phyloP scores from a whole-genome alignment of 2,329 filamentous ascomycete genomes.

The Plenodomus lindquistii region DNA sequence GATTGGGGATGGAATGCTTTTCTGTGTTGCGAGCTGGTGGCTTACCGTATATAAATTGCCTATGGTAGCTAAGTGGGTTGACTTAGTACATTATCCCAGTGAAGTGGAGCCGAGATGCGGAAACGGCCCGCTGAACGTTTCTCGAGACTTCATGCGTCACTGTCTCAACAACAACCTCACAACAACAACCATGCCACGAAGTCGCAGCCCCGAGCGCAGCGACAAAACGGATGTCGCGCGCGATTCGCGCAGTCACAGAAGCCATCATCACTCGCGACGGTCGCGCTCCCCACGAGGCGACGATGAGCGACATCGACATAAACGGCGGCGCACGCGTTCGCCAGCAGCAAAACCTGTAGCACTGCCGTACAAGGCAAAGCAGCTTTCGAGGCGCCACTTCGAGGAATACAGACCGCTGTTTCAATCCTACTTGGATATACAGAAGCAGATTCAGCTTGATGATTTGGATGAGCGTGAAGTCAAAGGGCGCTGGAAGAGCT shows the following conservation, averaged over 20 bases:
- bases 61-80: no score
- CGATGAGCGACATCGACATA: slow-evolving; percentile 25
- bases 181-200: slow-evolving; percentile 9
- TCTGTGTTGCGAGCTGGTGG: no score
- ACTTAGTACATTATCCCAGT: no score
- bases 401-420: slow-evolving; percentile 70
- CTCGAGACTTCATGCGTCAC: slow-evolving; percentile 6
- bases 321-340: slow-evolving; percentile 38
- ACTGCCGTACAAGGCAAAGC: slow-evolving; percentile 68
- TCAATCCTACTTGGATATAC: slow-evolving; percentile 82
- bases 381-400: slow-evolving; percentile 72
- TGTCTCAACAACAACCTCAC: not conserved
- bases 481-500: slow-evolving; percentile 90
- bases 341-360: slow-evolving; percentile 28
- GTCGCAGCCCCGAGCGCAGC: slow-evolving; percentile 12
- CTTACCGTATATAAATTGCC: no score
- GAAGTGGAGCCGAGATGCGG: not conserved
- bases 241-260: not conserved
- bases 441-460: slow-evolving; percentile 74
- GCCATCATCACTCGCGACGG: slow-evolving; percentile 39
- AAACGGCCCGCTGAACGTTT: slow-evolving; percentile 1
- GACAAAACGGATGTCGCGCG: slow-evolving; percentile 22
- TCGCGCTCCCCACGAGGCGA: slow-evolving; percentile 38
- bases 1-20: no score
- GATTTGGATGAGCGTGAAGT: slow-evolving; percentile 74